phyloP scores from a whole-genome alignment of 2,329 filamentous ascomycete species.

The Exophiala bonariae region DNA sequence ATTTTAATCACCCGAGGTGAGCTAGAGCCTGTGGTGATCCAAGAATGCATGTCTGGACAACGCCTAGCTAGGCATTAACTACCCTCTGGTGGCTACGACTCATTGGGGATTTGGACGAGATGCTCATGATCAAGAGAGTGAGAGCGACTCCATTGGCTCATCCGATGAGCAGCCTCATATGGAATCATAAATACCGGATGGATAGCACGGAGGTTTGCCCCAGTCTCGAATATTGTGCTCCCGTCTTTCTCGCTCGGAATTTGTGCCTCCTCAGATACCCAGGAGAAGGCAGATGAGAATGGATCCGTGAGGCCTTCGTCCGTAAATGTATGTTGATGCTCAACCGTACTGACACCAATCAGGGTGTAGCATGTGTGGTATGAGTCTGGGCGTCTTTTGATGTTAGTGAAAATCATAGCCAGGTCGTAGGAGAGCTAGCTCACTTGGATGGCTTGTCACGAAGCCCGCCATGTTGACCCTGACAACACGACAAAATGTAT shows the following conservation, averaged over 20 bases:
- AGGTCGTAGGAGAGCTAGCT: constrained; percentile 37
- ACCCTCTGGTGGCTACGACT: no score
- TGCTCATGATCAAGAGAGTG: constrained; percentile 55
- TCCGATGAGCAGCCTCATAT: constrained; percentile 64
- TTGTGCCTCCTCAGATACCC: constrained; percentile 39
- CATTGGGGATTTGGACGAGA: no score
- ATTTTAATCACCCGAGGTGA: no score
- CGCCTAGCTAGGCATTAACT: no score
- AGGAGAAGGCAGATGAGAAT: constrained; percentile 40
- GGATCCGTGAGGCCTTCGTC: constrained; percentile 28
- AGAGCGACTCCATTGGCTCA: constrained; percentile 64
- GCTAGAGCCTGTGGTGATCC: no score
- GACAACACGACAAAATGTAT: constrained; percentile 88
- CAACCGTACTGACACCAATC: constrained; percentile 77
- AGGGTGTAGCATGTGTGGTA: constrained; percentile 95
- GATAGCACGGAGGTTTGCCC: constrained; percentile 51
- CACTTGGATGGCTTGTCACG: constrained; percentile 92
- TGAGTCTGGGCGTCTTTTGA: constrained; percentile 69
- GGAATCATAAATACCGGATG: constrained; percentile 88
- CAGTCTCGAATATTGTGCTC: constrained; percentile 42
- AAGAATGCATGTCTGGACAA: no score
- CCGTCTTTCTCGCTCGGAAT: constrained; percentile 45
- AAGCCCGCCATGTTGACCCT: constrained; percentile 75
- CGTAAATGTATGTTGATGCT: constrained; percentile 60
- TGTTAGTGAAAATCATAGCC: neutral